Evolutionary conservation across 139 green algal species (phyloP).

Genomic region (Tetratostichococcus sp.): DNA sequence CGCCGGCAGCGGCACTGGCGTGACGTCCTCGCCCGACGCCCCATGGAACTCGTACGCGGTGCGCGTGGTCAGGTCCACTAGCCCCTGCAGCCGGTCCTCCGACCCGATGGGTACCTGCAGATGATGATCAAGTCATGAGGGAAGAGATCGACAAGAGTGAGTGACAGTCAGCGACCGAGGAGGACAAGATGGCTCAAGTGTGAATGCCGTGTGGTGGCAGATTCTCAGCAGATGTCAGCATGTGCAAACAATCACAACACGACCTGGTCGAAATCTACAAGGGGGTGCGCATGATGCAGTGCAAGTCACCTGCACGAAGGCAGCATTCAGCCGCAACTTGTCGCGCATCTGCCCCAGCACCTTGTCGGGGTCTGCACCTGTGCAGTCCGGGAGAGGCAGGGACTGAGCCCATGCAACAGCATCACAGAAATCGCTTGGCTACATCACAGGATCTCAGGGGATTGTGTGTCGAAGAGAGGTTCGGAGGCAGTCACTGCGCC

Average conservation of each 20-base stretch:
- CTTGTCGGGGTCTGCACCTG: conserved; percentile 77
- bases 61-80: conserved; percentile 87
- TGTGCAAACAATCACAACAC: no score
- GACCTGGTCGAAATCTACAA: no score
- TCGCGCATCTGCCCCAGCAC: conserved; percentile 73
- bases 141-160: no score
- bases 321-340: conserved; percentile 86
- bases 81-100: conserved; percentile 79
- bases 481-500: neutral
- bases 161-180: no score
- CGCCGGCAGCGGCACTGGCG: conserved; percentile 67
- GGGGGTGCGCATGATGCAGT: no score
- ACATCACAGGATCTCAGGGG: no score
- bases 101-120: conserved; percentile 82
- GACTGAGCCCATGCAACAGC: no score
- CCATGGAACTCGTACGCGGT: conserved; percentile 63
- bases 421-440: no score
- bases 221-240: no score
- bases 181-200: no score
- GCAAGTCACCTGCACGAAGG: conserved; percentile 69
- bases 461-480: neutral
- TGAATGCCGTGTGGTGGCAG: no score
- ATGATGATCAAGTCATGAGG: neutral
- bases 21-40: conserved; percentile 57
- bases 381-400: conserved; percentile 3